Conservation (phyloP, 2,329 filamentous ascomycete species). For the Fusarium albidum region DNA sequence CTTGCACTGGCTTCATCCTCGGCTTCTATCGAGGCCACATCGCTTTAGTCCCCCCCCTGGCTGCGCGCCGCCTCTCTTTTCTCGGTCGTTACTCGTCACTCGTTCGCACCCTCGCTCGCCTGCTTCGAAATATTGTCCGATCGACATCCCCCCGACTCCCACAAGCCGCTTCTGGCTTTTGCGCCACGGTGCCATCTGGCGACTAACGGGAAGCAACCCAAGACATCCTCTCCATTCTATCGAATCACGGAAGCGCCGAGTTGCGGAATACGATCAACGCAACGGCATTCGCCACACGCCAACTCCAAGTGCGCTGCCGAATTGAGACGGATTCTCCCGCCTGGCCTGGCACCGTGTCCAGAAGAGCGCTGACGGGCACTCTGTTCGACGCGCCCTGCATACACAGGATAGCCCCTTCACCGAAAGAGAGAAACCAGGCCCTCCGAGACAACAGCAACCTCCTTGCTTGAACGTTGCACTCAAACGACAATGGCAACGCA, state of each 20-base stretch:
- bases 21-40: constrained; percentile 13
- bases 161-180: constrained; percentile 22
- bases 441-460: not conserved
- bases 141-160: constrained; percentile 24
- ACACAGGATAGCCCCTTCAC: constrained; percentile 9
- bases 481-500: constrained; percentile 44
- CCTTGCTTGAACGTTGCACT: constrained; percentile 1
- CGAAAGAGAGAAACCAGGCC: not conserved
- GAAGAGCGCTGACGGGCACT: constrained; percentile 1
- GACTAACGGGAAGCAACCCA: constrained; percentile 21
- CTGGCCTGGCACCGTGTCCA: constrained; percentile 23
- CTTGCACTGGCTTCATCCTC: constrained; percentile 21
- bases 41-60: constrained; percentile 2
- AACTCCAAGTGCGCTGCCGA: constrained; percentile 27
- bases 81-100: constrained; percentile 5
- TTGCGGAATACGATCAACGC: constrained; percentile 23
- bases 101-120: constrained; percentile 27
- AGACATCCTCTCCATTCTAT: constrained; percentile 29
- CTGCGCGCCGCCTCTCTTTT: constrained; percentile 7
- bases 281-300: constrained; percentile 17
- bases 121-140: constrained; percentile 27
- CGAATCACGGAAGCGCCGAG: constrained; percentile 26
- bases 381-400: constrained; percentile 14
- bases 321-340: constrained; percentile 16
- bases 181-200: constrained; percentile 33